phyloP scores from a whole-genome alignment of 352 stramenopile species.

The Globisporangium recalcitrans region DNA sequence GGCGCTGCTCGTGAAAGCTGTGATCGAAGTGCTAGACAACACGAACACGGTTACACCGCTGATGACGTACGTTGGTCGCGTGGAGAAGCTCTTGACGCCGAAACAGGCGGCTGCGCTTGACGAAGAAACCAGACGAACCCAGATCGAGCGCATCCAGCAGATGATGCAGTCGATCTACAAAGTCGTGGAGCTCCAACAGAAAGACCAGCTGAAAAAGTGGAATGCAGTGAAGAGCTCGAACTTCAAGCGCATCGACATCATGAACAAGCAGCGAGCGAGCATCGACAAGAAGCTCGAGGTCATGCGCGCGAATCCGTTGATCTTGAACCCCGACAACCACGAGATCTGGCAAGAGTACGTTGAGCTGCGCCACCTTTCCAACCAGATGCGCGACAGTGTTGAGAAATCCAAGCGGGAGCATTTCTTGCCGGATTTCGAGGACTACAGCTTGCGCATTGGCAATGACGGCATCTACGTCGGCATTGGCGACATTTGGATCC shows the following conservation, averaged over 20 bases:
- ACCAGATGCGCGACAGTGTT: constrained; percentile 51
- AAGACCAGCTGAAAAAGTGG: constrained; percentile 46
- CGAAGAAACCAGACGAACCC: constrained; percentile 14
- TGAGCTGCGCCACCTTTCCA: constrained; percentile 56
- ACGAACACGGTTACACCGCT: constrained; percentile 32
- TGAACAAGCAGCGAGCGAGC: constrained; percentile 45
- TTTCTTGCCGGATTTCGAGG: constrained; percentile 56
- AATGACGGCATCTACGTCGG: constrained; percentile 69
- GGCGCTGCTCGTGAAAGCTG: constrained; percentile 46
- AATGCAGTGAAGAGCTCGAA: constrained; percentile 51
- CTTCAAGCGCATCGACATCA: constrained; percentile 62
- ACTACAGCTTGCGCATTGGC: constrained; percentile 56
- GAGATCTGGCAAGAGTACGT: constrained; percentile 59
- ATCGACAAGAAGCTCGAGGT: constrained; percentile 58
- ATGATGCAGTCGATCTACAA: constrained; percentile 50
- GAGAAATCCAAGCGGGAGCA: constrained; percentile 66
- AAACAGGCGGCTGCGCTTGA: not conserved
- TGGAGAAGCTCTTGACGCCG: constrained; percentile 43
- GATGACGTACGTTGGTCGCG: constrained; percentile 41
- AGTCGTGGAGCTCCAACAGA: constrained; percentile 35
- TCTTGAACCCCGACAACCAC: constrained; percentile 46
- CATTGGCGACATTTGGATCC: constrained; percentile 67
- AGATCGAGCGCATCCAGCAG: constrained; percentile 39
- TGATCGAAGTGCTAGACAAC: constrained; percentile 46
- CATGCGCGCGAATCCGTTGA: constrained; percentile 38